Base-by-base conservation (phyloP, 106 monocot species). In the Cymbidium sinense region DNA sequence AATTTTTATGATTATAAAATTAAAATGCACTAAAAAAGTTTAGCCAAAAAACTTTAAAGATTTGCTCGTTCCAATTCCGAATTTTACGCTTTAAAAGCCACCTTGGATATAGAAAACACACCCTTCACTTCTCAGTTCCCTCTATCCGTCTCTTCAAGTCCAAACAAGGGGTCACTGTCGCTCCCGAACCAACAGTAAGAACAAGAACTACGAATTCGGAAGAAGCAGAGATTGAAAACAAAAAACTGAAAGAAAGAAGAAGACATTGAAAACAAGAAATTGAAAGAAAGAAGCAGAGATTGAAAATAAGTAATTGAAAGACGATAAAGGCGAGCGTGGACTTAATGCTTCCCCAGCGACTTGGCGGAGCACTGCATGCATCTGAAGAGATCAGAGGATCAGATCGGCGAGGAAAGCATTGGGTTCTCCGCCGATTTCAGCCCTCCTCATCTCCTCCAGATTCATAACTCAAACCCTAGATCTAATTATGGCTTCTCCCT, bases 301-400 rank as follows among this genome's bases (percentile, higher is more conserved):
- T 39, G 37, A 39, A 4, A 39, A 15, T 9, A 51, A 9, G 51
- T 8, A 51, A 15, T 51, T 51, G 51, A 17, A 21, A 73, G 41
- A 73, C 19, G 72, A 73, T 5, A 20, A 23, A 17, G 41, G 20
- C 11, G 27, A 74, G 74, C 11, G 27, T 28, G 10, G 44, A 7
- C 41, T 28, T 74, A 27, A 74, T 44, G 74, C 74, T 12, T 35
- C 43, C 15, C 0, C 27, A 7, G 43, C 43, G 44, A 74, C 10
- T 74, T 3, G 43, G 10, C 74, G 10, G 43, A 19, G 0, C 44
- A 17, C 44, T 41, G 74, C 13, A 74, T 81, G 75, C 82, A 82
- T 77, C 82, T 77, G 77, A 82, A 82, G 82, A 82, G 62, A 73
- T 82, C 77, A n/a, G 82, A 82, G 50, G 72, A 70, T 30, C 82